Conservation (phyloP, 441 rosid species). For the Mallotus repandus region DNA sequence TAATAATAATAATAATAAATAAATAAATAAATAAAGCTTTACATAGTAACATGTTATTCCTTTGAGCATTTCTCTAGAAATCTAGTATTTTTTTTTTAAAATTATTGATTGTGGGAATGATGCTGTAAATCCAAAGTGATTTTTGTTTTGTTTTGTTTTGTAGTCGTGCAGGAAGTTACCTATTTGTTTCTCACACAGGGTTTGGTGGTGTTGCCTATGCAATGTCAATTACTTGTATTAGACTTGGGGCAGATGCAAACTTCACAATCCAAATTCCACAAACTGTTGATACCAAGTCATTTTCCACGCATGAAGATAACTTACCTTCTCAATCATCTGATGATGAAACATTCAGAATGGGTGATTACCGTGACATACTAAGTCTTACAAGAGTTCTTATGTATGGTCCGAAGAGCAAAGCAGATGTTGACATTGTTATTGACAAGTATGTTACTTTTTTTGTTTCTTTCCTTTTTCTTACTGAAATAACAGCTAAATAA, state of each 20-base stretch:
- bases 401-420: slow-evolving; percentile 94
- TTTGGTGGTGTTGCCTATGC: slow-evolving; percentile 96
- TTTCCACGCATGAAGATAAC: slow-evolving; percentile 40
- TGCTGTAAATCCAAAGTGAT: slow-evolving; percentile 1
- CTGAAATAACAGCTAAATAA: background rate
- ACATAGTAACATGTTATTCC: background rate
- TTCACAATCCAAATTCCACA: slow-evolving; percentile 31
- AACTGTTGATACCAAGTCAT: slow-evolving; percentile 30
- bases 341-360: slow-evolving; percentile 82
- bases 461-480: background rate
- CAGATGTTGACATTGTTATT: slow-evolving; percentile 74
- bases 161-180: slow-evolving; percentile 75
- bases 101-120: background rate
- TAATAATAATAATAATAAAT: no score
- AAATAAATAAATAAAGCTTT: background rate
- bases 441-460: slow-evolving; percentile 46
- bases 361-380: slow-evolving; percentile 94
- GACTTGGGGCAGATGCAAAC: slow-evolving; percentile 60
- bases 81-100: background rate
- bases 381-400: slow-evolving; percentile 93
- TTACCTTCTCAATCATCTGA: slow-evolving; percentile 55
- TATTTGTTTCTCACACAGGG: slow-evolving; percentile 91
- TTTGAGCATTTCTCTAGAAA: background rate
- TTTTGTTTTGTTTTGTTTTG: background rate
- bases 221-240: slow-evolving; percentile 84